A percentile compares a stretch with the other conserved stretches of the same genome.
Conservation (phyloP, 2,329 filamentous ascomycete genomes). For the Botryosphaeria agaves region DNA sequence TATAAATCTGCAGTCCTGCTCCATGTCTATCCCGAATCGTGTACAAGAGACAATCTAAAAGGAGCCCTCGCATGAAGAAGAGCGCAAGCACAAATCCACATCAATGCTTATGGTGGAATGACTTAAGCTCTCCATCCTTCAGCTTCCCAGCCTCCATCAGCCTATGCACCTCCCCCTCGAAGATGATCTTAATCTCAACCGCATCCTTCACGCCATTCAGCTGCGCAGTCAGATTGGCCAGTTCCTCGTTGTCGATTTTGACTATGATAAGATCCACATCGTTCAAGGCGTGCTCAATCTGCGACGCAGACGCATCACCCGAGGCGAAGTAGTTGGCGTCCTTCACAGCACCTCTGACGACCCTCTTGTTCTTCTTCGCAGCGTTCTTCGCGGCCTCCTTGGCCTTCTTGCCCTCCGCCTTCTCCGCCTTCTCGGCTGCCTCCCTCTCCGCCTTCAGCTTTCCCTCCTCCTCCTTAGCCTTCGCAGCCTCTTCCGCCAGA, state of each 20-base stretch:
- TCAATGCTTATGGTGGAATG: too few species aligned
- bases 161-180: conserved; percentile 59
- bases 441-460: conserved; percentile 68
- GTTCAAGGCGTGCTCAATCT: conserved; percentile 67
- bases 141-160: conserved; percentile 71
- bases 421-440: conserved; percentile 67
- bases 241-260: conserved; percentile 83
- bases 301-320: conserved; percentile 51
- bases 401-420: conserved; percentile 78
- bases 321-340: conserved; percentile 88
- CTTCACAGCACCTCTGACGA: conserved; percentile 85
- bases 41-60: too few species aligned
- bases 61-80: too few species aligned
- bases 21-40: too few species aligned
- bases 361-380: conserved; percentile 99
- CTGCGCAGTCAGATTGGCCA: conserved; percentile 66
- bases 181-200: conserved; percentile 72
- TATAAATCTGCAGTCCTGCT: too few species aligned
- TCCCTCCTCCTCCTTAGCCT: conserved; percentile 71
- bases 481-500: conserved; percentile 66
- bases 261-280: conserved; percentile 76
- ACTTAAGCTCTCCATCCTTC: conserved; percentile 68
- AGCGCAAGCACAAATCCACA: too few species aligned
- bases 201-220: conserved; percentile 62
- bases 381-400: conserved; percentile 99